Conservation (phyloP, 441 rosid genomes). For the Adansonia grandidieri region DNA sequence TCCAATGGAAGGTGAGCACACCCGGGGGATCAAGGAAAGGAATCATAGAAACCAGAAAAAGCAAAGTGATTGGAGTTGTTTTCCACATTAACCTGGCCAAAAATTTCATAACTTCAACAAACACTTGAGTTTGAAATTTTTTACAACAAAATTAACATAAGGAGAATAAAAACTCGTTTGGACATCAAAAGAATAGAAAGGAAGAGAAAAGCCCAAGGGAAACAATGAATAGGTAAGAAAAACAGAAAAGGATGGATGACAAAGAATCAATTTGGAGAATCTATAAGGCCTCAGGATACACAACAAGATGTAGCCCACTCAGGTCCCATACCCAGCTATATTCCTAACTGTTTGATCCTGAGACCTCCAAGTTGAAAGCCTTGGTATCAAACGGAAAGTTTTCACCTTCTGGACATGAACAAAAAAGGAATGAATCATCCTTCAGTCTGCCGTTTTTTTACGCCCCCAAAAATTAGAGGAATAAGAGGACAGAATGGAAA, state of each 20-base stretch:
- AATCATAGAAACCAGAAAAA: constrained; percentile 58
- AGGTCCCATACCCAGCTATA: not conserved
- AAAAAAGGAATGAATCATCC: not conserved
- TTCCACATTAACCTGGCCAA: constrained; percentile 91
- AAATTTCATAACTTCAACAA: constrained; percentile 2
- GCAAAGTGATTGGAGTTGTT: constrained; percentile 84
- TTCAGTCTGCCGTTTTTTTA: not conserved
- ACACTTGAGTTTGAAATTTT: not conserved
- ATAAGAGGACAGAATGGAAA: not conserved
- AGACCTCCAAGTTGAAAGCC: not conserved
- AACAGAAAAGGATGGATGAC: not conserved
- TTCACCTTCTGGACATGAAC: not conserved
- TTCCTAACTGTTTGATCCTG: not conserved
- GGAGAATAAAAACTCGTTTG: not conserved
- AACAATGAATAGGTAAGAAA: not conserved
- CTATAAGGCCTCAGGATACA: not conserved
- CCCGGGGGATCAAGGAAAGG: constrained; percentile 75
- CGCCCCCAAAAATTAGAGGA: not conserved
- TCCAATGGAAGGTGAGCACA: constrained; percentile 61
- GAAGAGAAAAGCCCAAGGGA: not conserved
- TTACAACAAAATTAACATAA: not conserved
- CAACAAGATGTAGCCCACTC: not conserved
- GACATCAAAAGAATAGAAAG: not conserved
- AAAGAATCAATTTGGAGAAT: not conserved
- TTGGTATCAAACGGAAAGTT: not conserved